Base-by-base conservation (phyloP, 208 protist species). In the Acanthamoeba comandoni region DNA sequence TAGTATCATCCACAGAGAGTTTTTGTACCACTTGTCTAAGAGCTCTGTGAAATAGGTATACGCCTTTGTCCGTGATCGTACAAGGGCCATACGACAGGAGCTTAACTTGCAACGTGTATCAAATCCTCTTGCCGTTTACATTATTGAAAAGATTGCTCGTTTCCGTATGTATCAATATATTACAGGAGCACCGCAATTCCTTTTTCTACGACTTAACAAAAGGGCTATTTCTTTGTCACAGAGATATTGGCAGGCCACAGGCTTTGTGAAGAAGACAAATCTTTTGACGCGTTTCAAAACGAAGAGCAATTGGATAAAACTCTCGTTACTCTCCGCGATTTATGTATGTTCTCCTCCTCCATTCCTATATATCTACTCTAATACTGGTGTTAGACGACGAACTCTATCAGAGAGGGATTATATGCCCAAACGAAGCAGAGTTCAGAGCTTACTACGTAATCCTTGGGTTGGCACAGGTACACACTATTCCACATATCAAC, bases 371-470 rank as follows among this genome's bases (percentile, higher is more conserved):
- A 7, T 43, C 35, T 43, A 43, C 35, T 43, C 35, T 43, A n/a
- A 35, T 73, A n/a, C 22, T 73, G 12, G 65, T 29, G 22, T 73
- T 35, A 80, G 71, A 80, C 43, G 13, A 12, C 15, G 52, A 67
- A 11, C 35, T 86, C 55, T 86, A 86, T 48, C 39, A 86, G 55
- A 67, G 67, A 48, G 77, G 77, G 2, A 48, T 86, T n/a, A 0
- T 52, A 2, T 86, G 77, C 55, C 77, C 77, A 43, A 86, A 86
- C 31, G 77, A 86, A 67, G 77, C 77, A n/a, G 77, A 86, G 24
- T 55, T 86, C 35, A 17, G 77, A 19, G 77, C 77, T 43, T 86
- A 86, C 35, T 86, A 86, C 12, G 77, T 86, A 35, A 31, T 86
- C 49, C 5, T 57, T 9, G 71, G 58, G 7, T 52, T 80, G 35